Percentiles rank a stretch among this genome's conserved stretches.
Conservation (phyloP, 306 rosid genomes). For the Abrus pulchellus region DNA sequence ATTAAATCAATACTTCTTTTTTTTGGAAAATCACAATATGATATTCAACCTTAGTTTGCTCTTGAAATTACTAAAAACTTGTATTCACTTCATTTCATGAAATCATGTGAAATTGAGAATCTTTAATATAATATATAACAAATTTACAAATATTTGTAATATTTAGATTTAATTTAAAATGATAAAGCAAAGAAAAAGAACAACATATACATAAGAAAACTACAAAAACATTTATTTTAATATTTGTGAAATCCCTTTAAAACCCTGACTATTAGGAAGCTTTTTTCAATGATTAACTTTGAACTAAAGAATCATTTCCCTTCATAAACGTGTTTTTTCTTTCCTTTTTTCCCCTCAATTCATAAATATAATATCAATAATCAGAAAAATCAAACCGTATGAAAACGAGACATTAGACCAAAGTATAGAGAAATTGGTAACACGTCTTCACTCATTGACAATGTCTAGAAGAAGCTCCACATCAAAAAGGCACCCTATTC, state of each 20-base stretch:
- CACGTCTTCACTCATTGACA: neutral
- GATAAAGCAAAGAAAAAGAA: neutral
- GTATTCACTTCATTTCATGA: no score
- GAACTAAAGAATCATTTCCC: neutral
- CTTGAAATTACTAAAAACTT: no score
- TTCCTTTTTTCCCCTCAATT: no score
- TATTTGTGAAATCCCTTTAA: neutral
- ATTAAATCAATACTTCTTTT: no score
- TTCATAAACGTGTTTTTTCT: neutral
- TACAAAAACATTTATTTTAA: neutral
- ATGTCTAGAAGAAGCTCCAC: conserved; percentile 12
- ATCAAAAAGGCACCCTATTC: conserved; percentile 3
- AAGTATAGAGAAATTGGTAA: conserved; percentile 5
- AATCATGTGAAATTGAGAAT: no score
- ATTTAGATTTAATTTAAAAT: neutral
- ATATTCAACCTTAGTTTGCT: no score
- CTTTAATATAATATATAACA: no score
- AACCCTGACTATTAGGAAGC: neutral
- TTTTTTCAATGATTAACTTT: neutral
- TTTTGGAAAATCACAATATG: no score
- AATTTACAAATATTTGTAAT: neutral
- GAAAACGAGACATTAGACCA: conserved; percentile 19
- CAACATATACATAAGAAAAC: neutral
- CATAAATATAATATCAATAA: neutral
- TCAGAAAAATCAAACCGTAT: neutral